These are phyloP conservation scores for Paracamarosporium sp. DNA, from an alignment of 2,329 filamentous ascomycete species.

Conservation along the genomic window DNA sequence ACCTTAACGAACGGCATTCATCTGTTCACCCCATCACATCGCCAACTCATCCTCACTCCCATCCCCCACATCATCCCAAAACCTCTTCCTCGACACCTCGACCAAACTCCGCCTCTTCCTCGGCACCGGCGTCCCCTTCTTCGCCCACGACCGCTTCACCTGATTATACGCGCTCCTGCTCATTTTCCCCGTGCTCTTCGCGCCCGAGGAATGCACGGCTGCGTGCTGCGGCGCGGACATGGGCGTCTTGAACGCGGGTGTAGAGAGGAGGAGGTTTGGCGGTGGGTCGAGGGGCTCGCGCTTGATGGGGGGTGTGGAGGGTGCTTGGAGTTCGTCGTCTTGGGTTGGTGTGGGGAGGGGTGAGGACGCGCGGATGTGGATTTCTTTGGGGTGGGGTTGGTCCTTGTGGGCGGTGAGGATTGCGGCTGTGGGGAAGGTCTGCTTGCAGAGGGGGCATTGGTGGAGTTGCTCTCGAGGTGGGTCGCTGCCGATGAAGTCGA, in stretches of 20 bases:
- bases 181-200: slow-evolving; percentile 13
- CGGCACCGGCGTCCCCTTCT: slow-evolving; percentile 7
- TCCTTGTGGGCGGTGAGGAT: slow-evolving; percentile 10
- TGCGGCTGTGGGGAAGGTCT: slow-evolving; percentile 10
- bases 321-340: slow-evolving; percentile 8
- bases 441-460: slow-evolving; percentile 9
- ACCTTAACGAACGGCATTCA: not conserved
- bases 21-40: slow-evolving; percentile 11
- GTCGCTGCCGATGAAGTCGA: slow-evolving; percentile 7
- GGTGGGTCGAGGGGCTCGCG: slow-evolving; percentile 27
- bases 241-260: slow-evolving; percentile 22
- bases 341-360: not conserved
- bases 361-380: not conserved
- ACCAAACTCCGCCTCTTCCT: slow-evolving; percentile 20
- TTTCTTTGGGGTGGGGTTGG: slow-evolving; percentile 1
- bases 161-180: slow-evolving; percentile 22
- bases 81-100: slow-evolving; percentile 12
- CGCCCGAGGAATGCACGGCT: slow-evolving; percentile 1
- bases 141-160: slow-evolving; percentile 32
- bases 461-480: not conserved
- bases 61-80: slow-evolving; percentile 15
- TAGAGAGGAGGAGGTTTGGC: slow-evolving; percentile 17
- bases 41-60: slow-evolving; percentile 38
- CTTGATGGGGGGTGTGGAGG: slow-evolving; percentile 21
- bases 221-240: slow-evolving; percentile 6